Percentiles rank a stretch among this genome's conserved stretches.
Conservation (phyloP, 1,284 basidiomycete species). For the Xanthoconium separans region DNA sequence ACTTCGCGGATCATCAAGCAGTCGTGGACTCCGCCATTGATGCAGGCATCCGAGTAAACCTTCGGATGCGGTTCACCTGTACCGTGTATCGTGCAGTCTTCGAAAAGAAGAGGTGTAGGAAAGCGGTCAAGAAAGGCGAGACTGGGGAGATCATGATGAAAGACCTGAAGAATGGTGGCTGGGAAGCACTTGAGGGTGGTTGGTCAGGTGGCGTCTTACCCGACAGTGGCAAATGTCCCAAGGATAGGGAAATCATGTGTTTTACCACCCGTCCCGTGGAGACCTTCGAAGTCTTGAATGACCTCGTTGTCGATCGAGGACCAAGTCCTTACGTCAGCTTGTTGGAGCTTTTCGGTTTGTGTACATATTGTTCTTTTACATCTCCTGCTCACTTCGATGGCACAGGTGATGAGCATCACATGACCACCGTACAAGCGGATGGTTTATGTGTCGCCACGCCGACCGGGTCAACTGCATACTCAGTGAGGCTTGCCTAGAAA, state of each 20-base stretch:
- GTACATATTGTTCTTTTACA: neutral
- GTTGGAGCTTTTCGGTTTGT: constrained; percentile 92
- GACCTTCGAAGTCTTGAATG: constrained; percentile 97
- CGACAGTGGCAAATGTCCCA: constrained; percentile 47
- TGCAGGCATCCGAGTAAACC: constrained; percentile 93
- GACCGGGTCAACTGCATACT: constrained; percentile 98
- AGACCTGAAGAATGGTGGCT: constrained; percentile 83
- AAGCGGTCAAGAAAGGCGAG: constrained; percentile 87
- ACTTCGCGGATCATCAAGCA: constrained; percentile 84
- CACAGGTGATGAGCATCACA: constrained; percentile 95
- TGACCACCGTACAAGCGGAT: constrained; percentile 99
- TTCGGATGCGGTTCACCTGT: constrained; percentile 99
- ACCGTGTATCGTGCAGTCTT: constrained; percentile 93
- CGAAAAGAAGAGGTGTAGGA: constrained; percentile 66
- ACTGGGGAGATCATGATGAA: constrained; percentile 96
- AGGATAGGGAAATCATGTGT: constrained; percentile 98
- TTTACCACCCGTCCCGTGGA: constrained; percentile 95
- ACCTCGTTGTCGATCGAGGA: constrained; percentile 96
- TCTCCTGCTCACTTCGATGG: constrained; percentile 8
- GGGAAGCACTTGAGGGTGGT: constrained; percentile 90
- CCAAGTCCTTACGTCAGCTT: constrained; percentile 97
- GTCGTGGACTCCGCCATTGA: constrained; percentile 92
- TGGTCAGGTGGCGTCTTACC: constrained; percentile 44
- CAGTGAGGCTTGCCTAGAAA: constrained; percentile 47
- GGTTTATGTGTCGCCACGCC: constrained; percentile 96